Base-by-base conservation (phyloP, 2,329 filamentous ascomycete species). In the Cladorrhinum sp. region DNA sequence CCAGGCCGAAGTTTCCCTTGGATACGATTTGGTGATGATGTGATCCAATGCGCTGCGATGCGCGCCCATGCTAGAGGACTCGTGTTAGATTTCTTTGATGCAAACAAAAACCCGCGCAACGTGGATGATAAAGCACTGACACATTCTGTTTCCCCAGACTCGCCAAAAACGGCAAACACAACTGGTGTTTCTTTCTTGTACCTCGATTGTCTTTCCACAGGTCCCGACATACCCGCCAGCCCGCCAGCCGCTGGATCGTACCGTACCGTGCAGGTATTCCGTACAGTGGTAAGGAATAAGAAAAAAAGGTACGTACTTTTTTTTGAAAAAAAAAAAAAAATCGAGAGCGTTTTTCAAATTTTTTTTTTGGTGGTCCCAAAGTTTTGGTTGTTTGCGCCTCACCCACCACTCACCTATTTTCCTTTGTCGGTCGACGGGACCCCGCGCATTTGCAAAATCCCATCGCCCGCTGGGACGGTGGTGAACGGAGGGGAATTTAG, bases 221-320 rank as follows among this genome's bases (percentile, higher is more conserved):
- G 42, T 46, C 42, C 42, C 42, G 42, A 46, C 42, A 21, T 16
- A 46, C 42, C 42, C 42, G 42, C 42, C 42, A 46, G 42, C 42
- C 42, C 42, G 53, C 30, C 53, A 36, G 30, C 30, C 33, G 53
- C 53, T 55, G 53, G 53, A 39, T 39, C 53, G 53, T 55, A 39
- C 53, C 53, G 53, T 55, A 55, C 53, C 53, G 53, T 55, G 53
- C 53, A 55, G 53, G 53, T 55, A 55, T 16, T 55, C 18, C 21
- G 4, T 28, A 36, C 42, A 46, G 42, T 21, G n/a, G 42, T 36
- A 36, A 36, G 12, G 26, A 36, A 36, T 16, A 36, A 5, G 18
- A 20, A 46, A 21, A 46, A 46, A 46, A 46, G 42, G 42, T 46
- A 46, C 42, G 42, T 46, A 18, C 42, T 12, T 16, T 46, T 20